Base-by-base conservation (phyloP, 2,329 filamentous ascomycete species). In the Botryosphaeria agaves region DNA sequence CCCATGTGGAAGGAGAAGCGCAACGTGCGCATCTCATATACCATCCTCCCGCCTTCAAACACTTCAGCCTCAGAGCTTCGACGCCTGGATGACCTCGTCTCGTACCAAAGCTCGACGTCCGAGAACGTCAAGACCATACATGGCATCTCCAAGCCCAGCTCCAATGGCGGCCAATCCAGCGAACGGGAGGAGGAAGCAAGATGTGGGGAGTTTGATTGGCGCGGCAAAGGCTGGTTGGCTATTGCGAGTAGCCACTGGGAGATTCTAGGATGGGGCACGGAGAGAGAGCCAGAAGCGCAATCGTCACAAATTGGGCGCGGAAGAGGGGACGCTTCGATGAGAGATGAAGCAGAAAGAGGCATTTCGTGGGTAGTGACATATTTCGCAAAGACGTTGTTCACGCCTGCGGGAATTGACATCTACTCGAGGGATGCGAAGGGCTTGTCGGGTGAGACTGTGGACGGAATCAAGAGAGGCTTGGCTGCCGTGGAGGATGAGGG, bases 351-450 rank as follows among this genome's bases (percentile, higher is more conserved):
- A 7, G 20, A 23, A 7, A 41, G 39, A 5, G 53, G 53, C 51
- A 63, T 65, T 41, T 41, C 56, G 19, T 92, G 80, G 79, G 72
- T 69, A 2, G 79, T 92, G 9, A 91, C 80, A 4, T 87, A 76
- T 64, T 92, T 92, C 51, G 74, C 76, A 38, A 75, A 79, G 45
- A 91, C 80, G 15, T 41, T 85, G 26, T 91, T 92, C 42, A 89
- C 82, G 5, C 76, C 77, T 38, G 79, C 82, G 33, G 83, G 83
- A 0, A 45, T 92, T 18, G 83, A 92, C 53, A 53, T 91, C 7
- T 89, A 87, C 51, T 73, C 70, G 27, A 64, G 77, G 41, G 60
- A 64, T 11, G 63, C 55, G 30, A 66, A 64, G 37, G 77, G 78
- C 0, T 38, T 82, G 38, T 65, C 61, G 32, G 55, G 65, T 33